Base-by-base conservation (phyloP, 208 protist species). In the Acanthamoeba sp. region DNA sequence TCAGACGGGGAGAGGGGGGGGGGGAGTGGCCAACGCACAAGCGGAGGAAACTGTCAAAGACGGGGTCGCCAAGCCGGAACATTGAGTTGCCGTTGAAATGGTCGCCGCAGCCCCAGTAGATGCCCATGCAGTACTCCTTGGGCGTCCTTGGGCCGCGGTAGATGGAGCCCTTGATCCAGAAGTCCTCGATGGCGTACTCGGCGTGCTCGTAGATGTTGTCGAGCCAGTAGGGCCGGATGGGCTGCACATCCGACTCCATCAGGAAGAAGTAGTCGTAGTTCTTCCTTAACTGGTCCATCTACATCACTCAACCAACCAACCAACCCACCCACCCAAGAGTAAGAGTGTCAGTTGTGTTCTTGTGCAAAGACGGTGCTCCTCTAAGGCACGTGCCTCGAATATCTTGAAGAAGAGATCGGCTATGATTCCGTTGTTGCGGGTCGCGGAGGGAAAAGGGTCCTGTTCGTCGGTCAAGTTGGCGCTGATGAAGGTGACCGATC, bases 101-200 rank as follows among this genome's bases (percentile, higher is more conserved):
- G 24, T 94, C 91, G 7, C 91, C 91, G 52, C 91, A 94, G 5
- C 91, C 91, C 48, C 91, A 94, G 52, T 94, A 94, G 34, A 94
- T 59, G 66, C 50, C 71, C 64, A 87, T 87, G 50, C 91, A 94
- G 52, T 94, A 94, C 27, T 80, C 45, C 27, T 80, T 69, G 34
- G 91, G 91, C 5, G 36, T 36, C 1, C 7, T n/a, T 48, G 50
- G 42, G 9, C 91, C 91, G 32, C 71, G 66, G 71, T 94, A 94
- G 18, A 94, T n/a, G 42, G 91, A 85, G 34, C 91, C 91, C 42
- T 94, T 94, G 45, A 87, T 42, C 69, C 64, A 94, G 29, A 94
- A 94, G 22, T 94, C 91, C 57, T 80, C 69, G 42, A 94, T 24
- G 1, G 71, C 42, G 88, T 78, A 93, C 88, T 93, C 88, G 40